A percentile compares a stretch with the other conserved stretches of the same genome.
phyloP scores from a whole-genome alignment of 2,329 filamentous ascomycete genomes.

The Dactylellina haptotyla region DNA sequence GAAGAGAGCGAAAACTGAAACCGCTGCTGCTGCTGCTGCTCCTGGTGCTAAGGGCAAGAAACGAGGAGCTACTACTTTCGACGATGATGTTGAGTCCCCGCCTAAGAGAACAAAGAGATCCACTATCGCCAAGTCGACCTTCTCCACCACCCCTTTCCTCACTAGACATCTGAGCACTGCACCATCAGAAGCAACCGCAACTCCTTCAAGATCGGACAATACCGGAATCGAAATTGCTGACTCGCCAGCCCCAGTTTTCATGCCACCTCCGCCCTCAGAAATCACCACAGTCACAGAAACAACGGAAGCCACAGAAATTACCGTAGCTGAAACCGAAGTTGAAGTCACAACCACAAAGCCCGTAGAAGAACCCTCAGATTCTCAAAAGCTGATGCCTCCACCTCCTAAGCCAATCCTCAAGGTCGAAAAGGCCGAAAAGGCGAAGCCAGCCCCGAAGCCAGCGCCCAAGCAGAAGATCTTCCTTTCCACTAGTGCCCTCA shows the following conservation, averaged over 20 bases:
- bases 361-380: slow-evolving; percentile 53
- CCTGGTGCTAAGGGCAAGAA: slow-evolving; percentile 50
- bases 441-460: slow-evolving; percentile 59
- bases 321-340: slow-evolving; percentile 44
- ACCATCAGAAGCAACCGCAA: slow-evolving; percentile 60
- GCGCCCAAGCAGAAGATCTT: slow-evolving; percentile 64
- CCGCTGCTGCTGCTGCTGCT: slow-evolving; percentile 33
- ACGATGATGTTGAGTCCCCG: slow-evolving; percentile 55
- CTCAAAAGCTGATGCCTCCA: slow-evolving; percentile 56
- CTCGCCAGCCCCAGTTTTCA: slow-evolving; percentile 26
- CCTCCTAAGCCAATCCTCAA: slow-evolving; percentile 31
- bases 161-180: slow-evolving; percentile 75
- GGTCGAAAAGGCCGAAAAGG: slow-evolving; percentile 55
- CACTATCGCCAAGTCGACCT: slow-evolving; percentile 85
- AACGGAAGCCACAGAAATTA: slow-evolving; percentile 53
- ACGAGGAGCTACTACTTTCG: slow-evolving; percentile 47
- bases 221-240: slow-evolving; percentile 28
- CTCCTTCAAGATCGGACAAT: slow-evolving; percentile 22
- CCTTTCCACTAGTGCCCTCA: slow-evolving; percentile 64
- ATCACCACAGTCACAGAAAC: slow-evolving; percentile 18
- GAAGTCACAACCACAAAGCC: slow-evolving; percentile 46
- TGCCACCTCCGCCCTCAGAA: background rate
- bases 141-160: slow-evolving; percentile 93
- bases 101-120: slow-evolving; percentile 58
- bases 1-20: slow-evolving; percentile 49